Base-by-base conservation (phyloP, 768 basidiomycete genomes). In the Mycena rebaudengoi region DNA sequence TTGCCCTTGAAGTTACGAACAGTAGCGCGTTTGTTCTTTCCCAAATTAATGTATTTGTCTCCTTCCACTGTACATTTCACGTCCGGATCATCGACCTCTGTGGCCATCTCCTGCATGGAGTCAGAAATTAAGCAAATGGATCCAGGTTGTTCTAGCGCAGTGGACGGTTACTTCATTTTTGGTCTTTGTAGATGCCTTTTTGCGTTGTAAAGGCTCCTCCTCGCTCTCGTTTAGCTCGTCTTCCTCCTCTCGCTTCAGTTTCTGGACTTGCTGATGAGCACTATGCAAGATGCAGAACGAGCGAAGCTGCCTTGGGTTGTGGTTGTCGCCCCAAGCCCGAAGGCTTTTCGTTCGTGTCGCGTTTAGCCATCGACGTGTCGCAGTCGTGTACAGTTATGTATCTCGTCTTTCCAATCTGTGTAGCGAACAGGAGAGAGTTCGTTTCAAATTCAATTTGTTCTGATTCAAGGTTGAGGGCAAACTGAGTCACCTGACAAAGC, bases 1-100 rank as follows among this genome's bases (percentile, higher is more conserved):
- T 75, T 79, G 8, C 88, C 90, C 82, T 83, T 80, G 75, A 80
- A 82, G 37, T 64, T 66, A 33, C 76, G 67, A 45, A 91, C 86
- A 2, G 88, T 84, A 3, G 80, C 90, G 6, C 90, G 88, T 74
- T 83, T 88, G 71, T 88, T 91, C 76, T 89, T 92, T 4, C 92
- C 91, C 14, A 93, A 70, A 30, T 91, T 87, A 40, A 92, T 71
- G 63, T 85, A 93, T n/a, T 83, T 83, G 11, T 86, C 83, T 20
- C 53, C 83, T 78, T 55, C 81, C 76, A 18, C 66, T 57, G 61
- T 41, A 18, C 23, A 32, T 43, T 56, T 35, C 14, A 62, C 46
- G 7, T 44, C 40, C 26, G 70, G 80, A 54, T 53, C 71, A 28
- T 73, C 70, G 14, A 78, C 75, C 20, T 77, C 74, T 0, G 66